Percentiles rank a stretch among this genome's conserved stretches.
phyloP scores from a whole-genome alignment of 169 alveolate genomes.

The Plasmodium yoelii region DNA sequence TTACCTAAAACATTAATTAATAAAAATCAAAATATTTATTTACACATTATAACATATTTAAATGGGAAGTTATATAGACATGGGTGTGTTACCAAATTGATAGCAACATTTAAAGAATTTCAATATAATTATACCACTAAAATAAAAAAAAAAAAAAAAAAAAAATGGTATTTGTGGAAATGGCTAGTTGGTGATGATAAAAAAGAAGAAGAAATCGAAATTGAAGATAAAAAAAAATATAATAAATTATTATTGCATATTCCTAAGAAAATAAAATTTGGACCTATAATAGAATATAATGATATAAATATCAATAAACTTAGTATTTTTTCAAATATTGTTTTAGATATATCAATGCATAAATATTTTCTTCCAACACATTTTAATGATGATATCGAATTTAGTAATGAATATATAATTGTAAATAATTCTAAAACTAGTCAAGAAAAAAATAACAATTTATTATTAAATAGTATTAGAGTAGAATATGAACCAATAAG shows the following conservation, averaged over 20 bases:
- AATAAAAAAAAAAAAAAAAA: constrained; percentile 16
- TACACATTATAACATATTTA: constrained; percentile 57
- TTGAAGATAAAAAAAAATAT: not conserved
- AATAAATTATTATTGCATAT: not conserved
- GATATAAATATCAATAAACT: constrained; percentile 47
- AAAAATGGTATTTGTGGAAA: constrained; percentile 22
- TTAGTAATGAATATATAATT: constrained; percentile 36
- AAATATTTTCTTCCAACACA: constrained; percentile 23
- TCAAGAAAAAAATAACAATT: not conserved
- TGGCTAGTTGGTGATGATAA: not conserved
- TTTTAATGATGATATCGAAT: constrained; percentile 23
- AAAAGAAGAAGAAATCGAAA: not conserved
- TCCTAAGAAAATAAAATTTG: constrained; percentile 34
- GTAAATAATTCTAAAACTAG: not conserved
- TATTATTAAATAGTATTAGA: not conserved
- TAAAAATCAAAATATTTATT: constrained; percentile 26
- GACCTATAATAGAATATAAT: constrained; percentile 52
- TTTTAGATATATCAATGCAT: constrained; percentile 14
- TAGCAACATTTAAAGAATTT: constrained; percentile 9
- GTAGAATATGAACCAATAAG: constrained; percentile 51
- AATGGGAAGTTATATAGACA: constrained; percentile 41
- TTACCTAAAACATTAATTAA: constrained; percentile 19
- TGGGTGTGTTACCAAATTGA: constrained; percentile 8
- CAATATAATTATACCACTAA: not conserved
- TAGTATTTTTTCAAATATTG: constrained; percentile 31